Evolutionary conservation across 768 basidiomycete genomes (phyloP), one percentile per base, ranked within the genome.

Genomic region (Aureoboletus auriporus): DNA sequence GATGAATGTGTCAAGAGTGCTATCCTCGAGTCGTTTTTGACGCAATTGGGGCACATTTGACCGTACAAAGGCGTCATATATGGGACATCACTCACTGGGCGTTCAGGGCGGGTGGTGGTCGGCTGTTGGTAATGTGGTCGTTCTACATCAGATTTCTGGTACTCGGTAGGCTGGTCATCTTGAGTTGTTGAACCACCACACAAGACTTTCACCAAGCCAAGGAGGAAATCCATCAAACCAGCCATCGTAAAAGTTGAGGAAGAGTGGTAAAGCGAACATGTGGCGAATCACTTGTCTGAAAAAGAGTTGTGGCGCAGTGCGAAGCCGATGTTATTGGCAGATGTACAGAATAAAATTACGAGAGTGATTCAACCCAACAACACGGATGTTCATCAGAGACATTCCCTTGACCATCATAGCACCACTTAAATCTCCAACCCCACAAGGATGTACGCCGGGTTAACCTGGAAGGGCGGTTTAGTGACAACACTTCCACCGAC

Each of bases 401-500:
- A 67, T 56, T 64, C 64, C 65, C 63, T 50, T 52, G 61, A 55
- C 66, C 64, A 23, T 23, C 20, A 11, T 28, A 7, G 11, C 23
- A 41, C 34, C 23, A 41, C 48, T 57, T 71, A 91, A 51, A 93
- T 82, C 60, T 93, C 91, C 67, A 94, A 71, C 35, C 92, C 92
- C 46, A 94, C 86, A 39, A 93, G 82, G 31, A 94, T 79, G 63
- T 83, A 90, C 14, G 83, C 80, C 27, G 85, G 76, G 61, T 89
- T 80, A 49, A 85, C 80, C 59, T 81, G 74, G 74, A 87, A 89
- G 23, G 80, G 81, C 46, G 88, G 86, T 62, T 82, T 84, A 46
- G 89, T 88, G 44, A 94, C 83, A 45, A 94, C 85, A 42, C 77
- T 80, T 47, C 89, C 92, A 53, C 91, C 91, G 44, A 93, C 88